Conservation (phyloP, 2,329 filamentous ascomycete species). For the Stagonosporopsis tanaceti region DNA sequence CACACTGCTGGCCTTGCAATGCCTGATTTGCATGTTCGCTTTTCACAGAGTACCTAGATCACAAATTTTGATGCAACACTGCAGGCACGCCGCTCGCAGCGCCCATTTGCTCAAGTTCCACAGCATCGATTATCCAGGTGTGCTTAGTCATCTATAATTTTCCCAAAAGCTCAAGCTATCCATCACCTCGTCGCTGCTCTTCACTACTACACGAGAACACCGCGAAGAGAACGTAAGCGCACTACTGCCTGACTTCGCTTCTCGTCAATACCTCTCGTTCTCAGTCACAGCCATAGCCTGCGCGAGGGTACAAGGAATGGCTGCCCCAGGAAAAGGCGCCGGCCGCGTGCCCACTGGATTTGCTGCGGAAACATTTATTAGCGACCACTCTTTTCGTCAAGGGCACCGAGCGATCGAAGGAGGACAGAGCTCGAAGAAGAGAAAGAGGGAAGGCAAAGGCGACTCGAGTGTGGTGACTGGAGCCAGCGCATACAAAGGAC, state of each 20-base stretch:
- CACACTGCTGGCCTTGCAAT: not conserved
- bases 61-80: not conserved
- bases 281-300: too few relatives aligned
- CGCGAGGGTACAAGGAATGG: constrained; percentile 23
- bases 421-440: constrained; percentile 71
- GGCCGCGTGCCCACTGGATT: constrained; percentile 73
- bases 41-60: not conserved
- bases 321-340: constrained; percentile 29
- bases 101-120: not conserved
- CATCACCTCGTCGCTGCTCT: not conserved
- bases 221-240: not conserved
- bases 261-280: too few relatives aligned
- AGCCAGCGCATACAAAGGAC: constrained; percentile 86
- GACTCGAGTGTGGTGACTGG: constrained; percentile 85
- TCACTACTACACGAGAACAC: not conserved
- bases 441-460: constrained; percentile 85
- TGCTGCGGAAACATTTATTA: constrained; percentile 87
- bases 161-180: constrained; percentile 9
- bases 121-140: constrained; percentile 1
- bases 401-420: constrained; percentile 82
- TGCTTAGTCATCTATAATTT: constrained; percentile 31
- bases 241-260: not conserved
- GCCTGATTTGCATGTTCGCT: not conserved
- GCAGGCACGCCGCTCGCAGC: not conserved
- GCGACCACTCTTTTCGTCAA: constrained; percentile 86